A percentile compares a stretch with the other conserved stretches of the same genome.
Conservation (phyloP, 2,329 filamentous ascomycete genomes). For the Venturiaceae sp. region DNA sequence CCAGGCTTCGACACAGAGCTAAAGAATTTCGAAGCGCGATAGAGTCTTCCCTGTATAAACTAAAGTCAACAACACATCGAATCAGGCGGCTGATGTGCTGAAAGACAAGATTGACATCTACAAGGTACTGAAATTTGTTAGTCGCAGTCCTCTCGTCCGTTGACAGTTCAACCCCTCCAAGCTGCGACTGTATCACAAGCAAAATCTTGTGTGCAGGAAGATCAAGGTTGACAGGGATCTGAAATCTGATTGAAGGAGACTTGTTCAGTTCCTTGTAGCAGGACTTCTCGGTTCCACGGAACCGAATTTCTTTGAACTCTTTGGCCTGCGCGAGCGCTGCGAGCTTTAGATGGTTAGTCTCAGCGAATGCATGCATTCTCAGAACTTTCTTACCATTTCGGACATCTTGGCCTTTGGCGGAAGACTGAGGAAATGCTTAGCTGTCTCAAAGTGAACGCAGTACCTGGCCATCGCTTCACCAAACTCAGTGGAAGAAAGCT, state of each 20-base stretch:
- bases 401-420: slow-evolving; percentile 51
- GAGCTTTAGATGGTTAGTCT: slow-evolving; percentile 40
- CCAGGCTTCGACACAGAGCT: slow-evolving; percentile 67
- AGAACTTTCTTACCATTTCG: slow-evolving; percentile 49
- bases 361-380: background rate
- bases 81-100: slow-evolving; percentile 60
- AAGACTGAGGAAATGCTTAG: slow-evolving; percentile 59
- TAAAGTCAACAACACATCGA: slow-evolving; percentile 68
- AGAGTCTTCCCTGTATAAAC: slow-evolving; percentile 53
- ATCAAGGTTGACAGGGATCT: slow-evolving; percentile 58
- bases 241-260: slow-evolving; percentile 57
- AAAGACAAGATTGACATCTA: slow-evolving; percentile 56
- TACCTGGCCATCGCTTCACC: slow-evolving; percentile 77
- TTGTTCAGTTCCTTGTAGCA: slow-evolving; percentile 66
- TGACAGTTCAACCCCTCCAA: slow-evolving; percentile 52
- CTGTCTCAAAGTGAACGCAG: slow-evolving; percentile 70
- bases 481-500: slow-evolving; percentile 57
- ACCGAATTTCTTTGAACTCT: slow-evolving; percentile 64
- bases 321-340: slow-evolving; percentile 55
- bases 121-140: slow-evolving; percentile 45
- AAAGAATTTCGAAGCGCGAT: slow-evolving; percentile 58
- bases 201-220: slow-evolving; percentile 65
- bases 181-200: slow-evolving; percentile 64
- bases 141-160: slow-evolving; percentile 44
- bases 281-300: slow-evolving; percentile 59